Evolutionary conservation across 148 eudicot species (phyloP), one percentile per base, ranked within the genome.

Genomic region (Camellia sinensis): DNA sequence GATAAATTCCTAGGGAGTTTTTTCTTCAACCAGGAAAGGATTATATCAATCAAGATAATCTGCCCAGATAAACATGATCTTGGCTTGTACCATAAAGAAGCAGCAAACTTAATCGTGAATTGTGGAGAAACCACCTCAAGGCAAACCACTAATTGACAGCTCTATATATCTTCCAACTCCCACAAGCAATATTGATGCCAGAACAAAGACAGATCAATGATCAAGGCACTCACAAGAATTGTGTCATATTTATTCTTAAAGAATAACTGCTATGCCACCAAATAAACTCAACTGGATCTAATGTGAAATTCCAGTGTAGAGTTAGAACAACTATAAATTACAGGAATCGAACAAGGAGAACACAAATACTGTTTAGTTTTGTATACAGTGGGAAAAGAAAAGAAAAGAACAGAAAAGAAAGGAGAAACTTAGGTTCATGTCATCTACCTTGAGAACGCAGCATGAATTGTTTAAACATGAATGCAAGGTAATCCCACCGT

Each of bases 401-500:
- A n/a, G n/a, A n/a, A n/a, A n/a, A n/a, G n/a, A n/a, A n/a, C n/a
- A 29, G 37, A 29, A 29, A 29, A 29, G 37, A 29, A 29, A 29
- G 37, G 37, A 73, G 45, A 80, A 64, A 80, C 86, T 85, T 79
- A 83, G 67, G 76, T 88, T 82, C 93, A 88, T 82, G 88, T 87
- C 84, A 83, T 85, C 91, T 87, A 88, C 91, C 91, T 88, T 88
- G 80, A 88, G 76, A 84, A 82, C 60, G 89, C 89, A 82, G 90
- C 88, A 88, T 84, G 87, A 85, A 90, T 85, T 87, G 90, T 80
- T 80, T 85, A 85, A 90, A 85, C 91, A 90, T 81, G 90, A 88
- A 84, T 84, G 90, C 88, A 87, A 87, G 84, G 84, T 84, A 85
- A 81, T 81, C 86, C 88, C 90, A 90, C 81, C 90, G 85, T n/a